phyloP scores from a whole-genome alignment of 352 stramenopile genomes.

The Phytophthora meadii region DNA sequence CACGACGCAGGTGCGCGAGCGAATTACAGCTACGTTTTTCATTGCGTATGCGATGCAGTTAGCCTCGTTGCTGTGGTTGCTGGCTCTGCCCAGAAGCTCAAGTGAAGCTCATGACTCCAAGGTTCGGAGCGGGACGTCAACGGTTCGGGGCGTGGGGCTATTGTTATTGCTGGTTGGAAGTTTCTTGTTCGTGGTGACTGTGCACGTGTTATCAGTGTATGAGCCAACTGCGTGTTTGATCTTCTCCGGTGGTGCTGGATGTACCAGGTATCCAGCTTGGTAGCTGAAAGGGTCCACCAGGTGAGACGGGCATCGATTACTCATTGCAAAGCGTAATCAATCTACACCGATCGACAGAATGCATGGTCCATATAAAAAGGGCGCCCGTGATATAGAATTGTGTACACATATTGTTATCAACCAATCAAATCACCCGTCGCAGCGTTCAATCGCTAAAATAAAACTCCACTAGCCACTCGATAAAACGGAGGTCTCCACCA shows the following conservation, averaged over 20 bases:
- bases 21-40: slow-evolving; percentile 52
- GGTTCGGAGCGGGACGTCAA: slow-evolving; percentile 37
- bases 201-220: slow-evolving; percentile 63
- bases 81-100: slow-evolving; percentile 50
- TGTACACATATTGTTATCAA: no score
- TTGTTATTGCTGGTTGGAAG: slow-evolving; percentile 23
- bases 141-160: slow-evolving; percentile 17
- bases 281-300: slow-evolving; percentile 7
- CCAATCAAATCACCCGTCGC: no score
- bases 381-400: no score
- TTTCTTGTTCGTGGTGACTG: slow-evolving; percentile 31
- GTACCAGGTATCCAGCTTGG: no score
- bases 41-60: slow-evolving; percentile 61
- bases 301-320: slow-evolving; percentile 17
- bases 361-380: no score
- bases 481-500: no score
- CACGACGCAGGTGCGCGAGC: slow-evolving; percentile 41
- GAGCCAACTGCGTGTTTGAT: slow-evolving; percentile 52
- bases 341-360: no score
- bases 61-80: slow-evolving; percentile 47
- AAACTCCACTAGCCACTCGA: no score
- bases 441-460: no score
- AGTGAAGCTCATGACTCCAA: slow-evolving; percentile 38
- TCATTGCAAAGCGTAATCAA: slow-evolving; percentile 4
- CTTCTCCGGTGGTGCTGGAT: slow-evolving; percentile 50